Base-by-base conservation (phyloP, 169 alveolate species). In the Plasmodium blacklocki region DNA sequence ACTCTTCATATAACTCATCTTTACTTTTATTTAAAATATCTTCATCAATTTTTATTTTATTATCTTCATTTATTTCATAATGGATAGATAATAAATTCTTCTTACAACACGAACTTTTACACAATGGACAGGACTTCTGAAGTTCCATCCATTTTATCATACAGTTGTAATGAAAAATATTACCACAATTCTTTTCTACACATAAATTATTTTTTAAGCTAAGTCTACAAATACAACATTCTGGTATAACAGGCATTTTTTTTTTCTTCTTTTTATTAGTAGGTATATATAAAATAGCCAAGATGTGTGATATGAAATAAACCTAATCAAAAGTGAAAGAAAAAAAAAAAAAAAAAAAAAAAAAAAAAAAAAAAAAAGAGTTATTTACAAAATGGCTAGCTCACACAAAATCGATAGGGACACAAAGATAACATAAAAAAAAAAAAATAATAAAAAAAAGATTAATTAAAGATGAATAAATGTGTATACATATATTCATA, bases 171-270 rank as follows among this genome's bases (percentile, higher is more conserved):
- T 78, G 89, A 71, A 78, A 78, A 32, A 78, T 47, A 78, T 78
- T 78, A 26, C 89, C 89, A 49, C 89, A 78, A 62, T 64, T 67
- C 54, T 66, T 78, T 78, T 78, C 89, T 66, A 78, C 89, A 52
- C 89, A 78, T 58, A 78, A 71, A 52, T 78, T 78, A 23, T 67
- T 66, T 66, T 78, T 78, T 66, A 78, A 78, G 60, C 80, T 64
- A 52, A 78, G 47, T 58, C 80, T 64, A 78, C 89, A 78, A 49
- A 78, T 78, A 49, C 89, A 78, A 21, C 89, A 78, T 52, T 78
- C 76, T 18, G 89, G 89, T 45, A 78, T 66, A 50, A 66, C 50
- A 74, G 29, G 19, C 89, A 78, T 78, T 78, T 78, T 78, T n/a
- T 66, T 67, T 43, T 29, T 29, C 1, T 29, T 29, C 1, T 29